Percentiles rank a stretch among this genome's conserved stretches.
These are phyloP conservation scores for Prosopis cineraria DNA, from an alignment of 306 rosid genomes.

Conservation along the genomic window DNA sequence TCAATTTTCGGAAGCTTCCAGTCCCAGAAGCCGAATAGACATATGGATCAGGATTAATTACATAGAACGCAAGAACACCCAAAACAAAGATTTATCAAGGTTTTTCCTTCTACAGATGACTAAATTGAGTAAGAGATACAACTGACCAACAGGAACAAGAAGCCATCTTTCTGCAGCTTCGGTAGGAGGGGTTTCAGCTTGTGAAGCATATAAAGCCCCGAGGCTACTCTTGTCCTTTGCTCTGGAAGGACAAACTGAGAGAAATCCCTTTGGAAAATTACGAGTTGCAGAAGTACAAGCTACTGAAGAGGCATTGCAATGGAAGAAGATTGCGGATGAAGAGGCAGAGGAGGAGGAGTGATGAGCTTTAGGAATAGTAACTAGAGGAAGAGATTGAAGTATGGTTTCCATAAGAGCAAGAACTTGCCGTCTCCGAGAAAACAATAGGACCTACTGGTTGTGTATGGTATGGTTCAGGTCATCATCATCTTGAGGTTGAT, in stretches of 20 bases:
- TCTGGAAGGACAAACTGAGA: constrained; percentile 31
- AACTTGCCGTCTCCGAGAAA: background rate
- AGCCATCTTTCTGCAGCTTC: constrained; percentile 65
- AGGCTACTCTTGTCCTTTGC: constrained; percentile 30
- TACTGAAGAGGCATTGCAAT: constrained; percentile 40
- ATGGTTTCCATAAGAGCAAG: constrained; percentile 52
- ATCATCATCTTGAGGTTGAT: background rate
- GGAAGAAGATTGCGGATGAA: constrained; percentile 29
- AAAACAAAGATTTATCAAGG: background rate
- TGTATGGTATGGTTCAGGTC: background rate
- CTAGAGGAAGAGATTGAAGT: constrained; percentile 42
- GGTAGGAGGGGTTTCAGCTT: constrained; percentile 38
- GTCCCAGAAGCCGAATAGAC: background rate
- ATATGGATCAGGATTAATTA: background rate
- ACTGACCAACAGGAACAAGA: constrained; percentile 84
- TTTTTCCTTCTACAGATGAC: background rate
- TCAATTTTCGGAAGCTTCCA: background rate
- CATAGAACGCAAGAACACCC: background rate
- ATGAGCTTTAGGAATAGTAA: constrained; percentile 43
- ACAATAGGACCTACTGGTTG: constrained; percentile 15
- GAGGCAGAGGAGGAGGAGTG: constrained; percentile 24
- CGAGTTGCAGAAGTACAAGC: constrained; percentile 38
- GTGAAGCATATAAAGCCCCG: constrained; percentile 46
- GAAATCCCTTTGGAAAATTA: constrained; percentile 43
- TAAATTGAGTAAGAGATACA: constrained; percentile 3